These are phyloP conservation scores for Areca catechu DNA, from an alignment of 176 grass and related monocot genomes.

Conservation along the genomic window DNA sequence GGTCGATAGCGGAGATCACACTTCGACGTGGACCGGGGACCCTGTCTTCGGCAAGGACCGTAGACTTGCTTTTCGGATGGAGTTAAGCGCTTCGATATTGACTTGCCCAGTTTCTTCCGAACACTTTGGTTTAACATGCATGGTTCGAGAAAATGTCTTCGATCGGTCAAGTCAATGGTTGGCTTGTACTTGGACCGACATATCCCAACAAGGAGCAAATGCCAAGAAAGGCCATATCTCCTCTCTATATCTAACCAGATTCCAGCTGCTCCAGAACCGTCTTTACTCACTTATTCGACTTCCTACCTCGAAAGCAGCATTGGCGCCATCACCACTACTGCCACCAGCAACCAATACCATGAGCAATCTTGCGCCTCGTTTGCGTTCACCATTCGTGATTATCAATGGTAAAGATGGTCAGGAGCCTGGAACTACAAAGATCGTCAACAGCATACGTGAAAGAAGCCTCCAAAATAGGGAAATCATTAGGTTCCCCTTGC, in stretches of 20 bases:
- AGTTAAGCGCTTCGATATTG: too few species aligned
- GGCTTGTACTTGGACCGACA: too few species aligned
- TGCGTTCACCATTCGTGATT: neutral
- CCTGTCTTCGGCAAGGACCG: too few species aligned
- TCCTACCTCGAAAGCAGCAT: conserved; percentile 17
- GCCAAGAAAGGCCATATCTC: conserved; percentile 25
- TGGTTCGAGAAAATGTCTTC: too few species aligned
- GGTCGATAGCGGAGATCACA: too few species aligned
- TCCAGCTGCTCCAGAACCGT: conserved; percentile 9
- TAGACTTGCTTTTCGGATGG: too few species aligned
- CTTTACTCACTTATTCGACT: conserved; percentile 45
- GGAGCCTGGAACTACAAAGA: conserved; percentile 34
- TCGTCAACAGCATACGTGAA: conserved; percentile 57
- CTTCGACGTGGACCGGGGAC: too few species aligned
- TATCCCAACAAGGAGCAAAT: too few species aligned
- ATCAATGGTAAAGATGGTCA: conserved; percentile 12
- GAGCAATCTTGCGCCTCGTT: conserved; percentile 18
- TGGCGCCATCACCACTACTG: conserved; percentile 12
- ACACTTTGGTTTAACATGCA: too few species aligned
- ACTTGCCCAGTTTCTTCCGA: too few species aligned
- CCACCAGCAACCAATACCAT: conserved; percentile 12
- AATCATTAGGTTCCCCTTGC: conserved; percentile 39
- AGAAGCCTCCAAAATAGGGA: conserved; percentile 95
- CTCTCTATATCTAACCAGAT: conserved; percentile 25
- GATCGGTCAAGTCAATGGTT: too few species aligned